Evolutionary conservation across 1,284 basidiomycete genomes (phyloP), one percentile per base, ranked within the genome.

Genomic region (Austroboletus novae-zelandiae): DNA sequence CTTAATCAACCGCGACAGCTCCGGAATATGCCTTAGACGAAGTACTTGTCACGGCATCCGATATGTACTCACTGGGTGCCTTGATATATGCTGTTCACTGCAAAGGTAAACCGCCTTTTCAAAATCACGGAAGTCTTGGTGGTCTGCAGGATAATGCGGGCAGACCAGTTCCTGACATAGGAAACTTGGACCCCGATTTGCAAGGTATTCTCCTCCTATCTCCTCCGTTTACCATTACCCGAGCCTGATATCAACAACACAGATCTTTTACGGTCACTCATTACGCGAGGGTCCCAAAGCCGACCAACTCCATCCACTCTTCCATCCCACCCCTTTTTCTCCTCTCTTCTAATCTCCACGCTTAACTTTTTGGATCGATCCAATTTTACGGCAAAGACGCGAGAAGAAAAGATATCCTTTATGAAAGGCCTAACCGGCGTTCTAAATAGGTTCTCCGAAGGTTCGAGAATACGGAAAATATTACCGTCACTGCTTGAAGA

Each of bases 1-100:
- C 44, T 39, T 50, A 31, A 64, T 31, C 6, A 47, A 30, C 37
- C 44, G n/a, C 5, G 11, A 40, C 66, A 94, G 96, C 95, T 1
- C 96, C 96, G 0, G 96, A 98, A 70, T 97, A 97, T 71, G 91
- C 88, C 1, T 73, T 98, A 46, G 95, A 98, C 67, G 93, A 96
- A 62, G 78, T 86, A 20, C 76, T 98, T 5, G 75, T 85, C 30
- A 89, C 93, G 0, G 82, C 89, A 0, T 97, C 94, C 35, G 96
- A 99, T 66, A 89, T 99, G 80, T 99, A 95, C 68, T 89, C 92
- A 4, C 79, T 99, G 9, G 96, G 96, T 7, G 95, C 91, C 61
- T 69, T 98, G 25, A 82, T 98, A 36, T 92, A 91, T 66, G 85
- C 90, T 5, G 92, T 94, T 8, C 94, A 98, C 66, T 89, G 86